A percentile compares a stretch with the other conserved stretches of the same genome.
These are phyloP conservation scores for Backusella parvicylindrica DNA, from an alignment of 192 early-diverging fungal genomes.

Conservation along the genomic window DNA sequence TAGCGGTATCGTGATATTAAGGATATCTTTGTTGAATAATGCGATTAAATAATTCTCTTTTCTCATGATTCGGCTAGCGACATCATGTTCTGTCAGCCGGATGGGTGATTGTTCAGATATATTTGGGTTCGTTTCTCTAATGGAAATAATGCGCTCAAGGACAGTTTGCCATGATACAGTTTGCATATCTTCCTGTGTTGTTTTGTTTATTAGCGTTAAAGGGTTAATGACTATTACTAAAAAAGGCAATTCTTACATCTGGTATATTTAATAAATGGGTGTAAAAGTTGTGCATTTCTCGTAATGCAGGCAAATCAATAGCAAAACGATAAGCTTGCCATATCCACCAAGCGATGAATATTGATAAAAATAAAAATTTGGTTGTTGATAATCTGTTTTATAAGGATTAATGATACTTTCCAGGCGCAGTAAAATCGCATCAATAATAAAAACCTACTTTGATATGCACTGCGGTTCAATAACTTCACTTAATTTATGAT, in stretches of 20 bases:
- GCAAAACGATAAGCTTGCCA: conserved; percentile 66
- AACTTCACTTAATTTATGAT: conserved; percentile 70
- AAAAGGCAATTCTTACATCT: conserved; percentile 48
- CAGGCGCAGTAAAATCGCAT: neutral
- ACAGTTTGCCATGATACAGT: conserved; percentile 87
- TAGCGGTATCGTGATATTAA: conserved; percentile 75
- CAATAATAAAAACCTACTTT: conserved; percentile 40
- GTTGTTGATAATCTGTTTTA: conserved; percentile 51
- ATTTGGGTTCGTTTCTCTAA: conserved; percentile 66
- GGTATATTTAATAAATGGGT: conserved; percentile 73
- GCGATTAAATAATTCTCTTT: conserved; percentile 97
- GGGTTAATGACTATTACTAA: neutral
- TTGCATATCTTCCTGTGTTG: conserved; percentile 70
- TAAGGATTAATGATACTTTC: neutral
- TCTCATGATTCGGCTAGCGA: conserved; percentile 94
- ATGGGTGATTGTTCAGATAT: conserved; percentile 45
- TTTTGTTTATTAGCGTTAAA: neutral
- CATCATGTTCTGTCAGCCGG: conserved; percentile 64
- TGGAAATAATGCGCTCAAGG: conserved; percentile 65
- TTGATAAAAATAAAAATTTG: conserved; percentile 53
- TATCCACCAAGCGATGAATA: conserved; percentile 74
- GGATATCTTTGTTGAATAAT: conserved; percentile 88
- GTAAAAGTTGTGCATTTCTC: conserved; percentile 85
- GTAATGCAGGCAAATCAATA: conserved; percentile 67
- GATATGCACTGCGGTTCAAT: conserved; percentile 73